Percentiles rank a stretch among this genome's conserved stretches.
These are phyloP conservation scores for Pyrenula aspistea DNA, from an alignment of 495 filamentous ascomycete genomes.

Conservation along the genomic window DNA sequence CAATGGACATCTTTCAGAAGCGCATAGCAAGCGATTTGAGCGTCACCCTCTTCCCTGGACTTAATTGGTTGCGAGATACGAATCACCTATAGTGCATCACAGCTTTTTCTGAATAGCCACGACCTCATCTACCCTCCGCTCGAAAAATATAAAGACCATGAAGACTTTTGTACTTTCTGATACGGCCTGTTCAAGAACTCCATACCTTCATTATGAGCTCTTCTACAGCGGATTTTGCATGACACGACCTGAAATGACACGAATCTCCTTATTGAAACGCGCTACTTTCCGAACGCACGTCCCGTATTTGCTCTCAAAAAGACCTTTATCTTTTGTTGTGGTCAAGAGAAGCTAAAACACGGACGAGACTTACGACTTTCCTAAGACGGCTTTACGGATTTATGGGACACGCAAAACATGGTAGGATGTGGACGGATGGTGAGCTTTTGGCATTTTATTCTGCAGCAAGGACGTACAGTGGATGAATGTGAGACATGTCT, in stretches of 20 bases:
- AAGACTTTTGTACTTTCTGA: neutral
- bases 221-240: neutral
- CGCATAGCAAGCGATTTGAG: neutral
- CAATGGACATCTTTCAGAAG: neutral
- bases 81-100: too few relatives aligned
- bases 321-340: neutral
- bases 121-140: too few relatives aligned
- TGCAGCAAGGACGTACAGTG: neutral
- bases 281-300: too few relatives aligned
- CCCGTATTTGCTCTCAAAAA: neutral
- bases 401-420: neutral
- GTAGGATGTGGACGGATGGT: neutral
- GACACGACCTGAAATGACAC: neutral
- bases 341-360: neutral
- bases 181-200: neutral
- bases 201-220: neutral
- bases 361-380: neutral
- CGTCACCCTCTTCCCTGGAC: neutral
- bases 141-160: neutral
- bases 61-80: neutral
- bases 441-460: neutral
- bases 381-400: neutral
- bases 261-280: neutral
- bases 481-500: neutral
- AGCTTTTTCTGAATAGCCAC: too few relatives aligned